Base-by-base conservation (phyloP, 2,329 filamentous ascomycete species). In the Bimuria novae-zelandiae region DNA sequence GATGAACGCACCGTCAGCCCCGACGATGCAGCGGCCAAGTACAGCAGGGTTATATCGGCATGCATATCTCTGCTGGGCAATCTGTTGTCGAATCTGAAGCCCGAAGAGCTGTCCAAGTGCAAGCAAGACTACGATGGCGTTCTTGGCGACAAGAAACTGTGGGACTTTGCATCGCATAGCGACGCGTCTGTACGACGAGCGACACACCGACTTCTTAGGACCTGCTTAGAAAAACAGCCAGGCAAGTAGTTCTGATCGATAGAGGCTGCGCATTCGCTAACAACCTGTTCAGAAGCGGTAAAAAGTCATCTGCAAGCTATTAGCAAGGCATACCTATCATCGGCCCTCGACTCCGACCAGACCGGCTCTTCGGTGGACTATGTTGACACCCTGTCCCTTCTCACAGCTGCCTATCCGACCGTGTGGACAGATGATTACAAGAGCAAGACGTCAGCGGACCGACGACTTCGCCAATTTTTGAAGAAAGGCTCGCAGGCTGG, bases 1-100 rank as follows among this genome's bases (percentile, higher is more conserved):
- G 94, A 99, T 69, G 90, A 95, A 74, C 84, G 93, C 21, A 90
- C 86, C 0, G 90, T 92, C 3, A 94, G 85, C 54, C 77, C 84
- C 7, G 93, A 97, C 61, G 94, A 99, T 70, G 87, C 91, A 3
- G 84, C 92, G 60, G 84, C 89, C 16, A 97, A 96, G 64, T 94
- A 95, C 75, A 84, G 86, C 55, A 84, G 94, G 41, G 92, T 97
- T 3, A 80, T 84, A n/a, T 81, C 82, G 1, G 83, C 84, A 7
- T 83, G 80, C 48, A 73, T 86, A 22, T 71, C 81, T 22, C 73
- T 85, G 14, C 75, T 87, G 17, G 79, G 78, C 14, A 80, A 80
- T 50, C 72, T 88, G 23, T 62, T 88, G 55, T 62, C 71, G 6
- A 73, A 73, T 51, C 63, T 80, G 17, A 55, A 70, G 12, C 35